Percentiles rank a stretch among this genome's conserved stretches.
These are phyloP conservation scores for Akanthomyces muscarius DNA, from an alignment of 2,329 filamentous ascomycete species.

Conservation along the genomic window DNA sequence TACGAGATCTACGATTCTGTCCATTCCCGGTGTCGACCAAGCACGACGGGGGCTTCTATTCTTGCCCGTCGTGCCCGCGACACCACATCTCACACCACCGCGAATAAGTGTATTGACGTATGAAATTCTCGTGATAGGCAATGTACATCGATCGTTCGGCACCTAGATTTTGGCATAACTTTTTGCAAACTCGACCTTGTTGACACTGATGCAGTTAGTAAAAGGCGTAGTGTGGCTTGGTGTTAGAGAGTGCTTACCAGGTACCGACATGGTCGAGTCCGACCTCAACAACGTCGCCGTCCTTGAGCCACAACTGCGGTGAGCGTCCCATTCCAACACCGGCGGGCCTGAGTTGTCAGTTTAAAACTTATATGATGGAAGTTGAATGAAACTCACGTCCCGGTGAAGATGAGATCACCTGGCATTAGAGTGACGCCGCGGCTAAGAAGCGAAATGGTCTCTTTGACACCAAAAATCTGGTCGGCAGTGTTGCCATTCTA, in stretches of 20 bases:
- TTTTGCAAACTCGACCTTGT: constrained; percentile 30
- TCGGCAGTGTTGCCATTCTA: constrained; percentile 54
- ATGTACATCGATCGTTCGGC: background rate
- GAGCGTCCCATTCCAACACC: constrained; percentile 68
- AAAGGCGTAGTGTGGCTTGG: background rate
- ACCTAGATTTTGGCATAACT: constrained; percentile 26
- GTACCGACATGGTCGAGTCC: constrained; percentile 62
- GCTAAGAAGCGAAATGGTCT: constrained; percentile 57
- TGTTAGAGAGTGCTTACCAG: constrained; percentile 32
- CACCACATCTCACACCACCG: constrained; percentile 17
- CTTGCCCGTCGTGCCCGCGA: constrained; percentile 14
- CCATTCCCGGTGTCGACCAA: constrained; percentile 10
- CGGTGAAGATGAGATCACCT: constrained; percentile 64
- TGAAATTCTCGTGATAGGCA: constrained; percentile 14
- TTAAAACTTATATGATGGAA: background rate
- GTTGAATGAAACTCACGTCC: constrained; percentile 44
- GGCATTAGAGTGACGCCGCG: constrained; percentile 59
- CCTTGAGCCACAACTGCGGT: constrained; percentile 63
- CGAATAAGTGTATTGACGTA: constrained; percentile 16
- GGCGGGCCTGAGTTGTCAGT: constrained; percentile 45
- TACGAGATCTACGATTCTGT: background rate
- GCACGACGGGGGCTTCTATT: constrained; percentile 16
- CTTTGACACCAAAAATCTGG: constrained; percentile 59
- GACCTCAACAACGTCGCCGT: constrained; percentile 68
- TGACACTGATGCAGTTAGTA: constrained; percentile 23